These are phyloP conservation scores for Oidiodendron maius DNA, from an alignment of 495 filamentous ascomycete species.

Conservation along the genomic window DNA sequence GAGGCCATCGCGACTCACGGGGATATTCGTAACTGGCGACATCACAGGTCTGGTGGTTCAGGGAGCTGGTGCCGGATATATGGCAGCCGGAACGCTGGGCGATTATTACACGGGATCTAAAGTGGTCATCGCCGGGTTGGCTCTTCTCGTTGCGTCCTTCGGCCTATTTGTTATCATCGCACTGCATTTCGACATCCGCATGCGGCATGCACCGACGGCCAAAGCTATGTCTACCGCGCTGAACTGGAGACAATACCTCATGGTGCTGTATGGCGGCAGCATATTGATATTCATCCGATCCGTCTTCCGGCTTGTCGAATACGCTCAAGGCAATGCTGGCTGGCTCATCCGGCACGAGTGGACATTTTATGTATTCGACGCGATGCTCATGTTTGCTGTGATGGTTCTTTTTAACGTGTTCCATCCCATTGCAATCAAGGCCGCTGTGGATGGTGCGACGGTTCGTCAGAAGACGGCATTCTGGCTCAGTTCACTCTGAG, in stretches of 20 bases:
- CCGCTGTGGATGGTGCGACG: too few species aligned
- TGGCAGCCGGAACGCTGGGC: not conserved
- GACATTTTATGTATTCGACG: not conserved
- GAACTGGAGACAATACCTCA: not conserved
- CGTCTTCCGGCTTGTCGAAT: not conserved
- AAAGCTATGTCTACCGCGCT: not conserved
- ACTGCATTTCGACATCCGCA: not conserved
- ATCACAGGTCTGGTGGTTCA: constrained; percentile 33
- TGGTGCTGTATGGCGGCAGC: not conserved
- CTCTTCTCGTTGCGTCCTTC: constrained; percentile 27
- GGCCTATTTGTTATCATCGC: constrained; percentile 38
- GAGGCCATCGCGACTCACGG: constrained; percentile 26
- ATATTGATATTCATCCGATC: not conserved
- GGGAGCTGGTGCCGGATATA: not conserved
- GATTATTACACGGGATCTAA: constrained; percentile 3
- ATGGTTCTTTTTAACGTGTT: not conserved
- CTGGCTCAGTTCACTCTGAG: too few species aligned
- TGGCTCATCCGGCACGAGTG: not conserved
- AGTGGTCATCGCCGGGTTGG: constrained; percentile 3
- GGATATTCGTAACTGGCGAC: constrained; percentile 35
- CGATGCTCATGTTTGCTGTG: not conserved
- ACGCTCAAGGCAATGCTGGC: not conserved
- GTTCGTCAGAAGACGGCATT: too few species aligned
- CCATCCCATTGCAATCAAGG: too few species aligned
- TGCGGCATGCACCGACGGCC: not conserved